Evolutionary conservation across 768 basidiomycete genomes (phyloP), one percentile per base, ranked within the genome.

Genomic region (Psilocybe cubensis): DNA sequence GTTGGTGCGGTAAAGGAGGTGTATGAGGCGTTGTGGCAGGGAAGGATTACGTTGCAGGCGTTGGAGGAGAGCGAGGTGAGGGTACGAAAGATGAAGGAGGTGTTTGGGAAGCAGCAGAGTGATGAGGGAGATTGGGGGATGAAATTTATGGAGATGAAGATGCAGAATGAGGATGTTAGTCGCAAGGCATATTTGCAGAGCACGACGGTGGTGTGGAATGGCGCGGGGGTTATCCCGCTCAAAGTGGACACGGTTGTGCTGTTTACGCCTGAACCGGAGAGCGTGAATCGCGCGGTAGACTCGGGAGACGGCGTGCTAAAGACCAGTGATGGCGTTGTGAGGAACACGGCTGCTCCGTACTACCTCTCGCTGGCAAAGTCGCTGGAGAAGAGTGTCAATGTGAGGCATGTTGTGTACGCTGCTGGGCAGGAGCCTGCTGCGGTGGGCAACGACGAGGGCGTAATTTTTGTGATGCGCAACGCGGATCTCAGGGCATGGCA

Each of bases 251-350:
- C 62, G 2, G 47, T 68, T 4, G 54, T 84, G 17, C 67, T 86
- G 27, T 76, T 86, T 63, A 88, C 87, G 0, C 88, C 88, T 1
- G 70, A 68, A 43, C 73, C 77, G 74, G 82, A 84, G 66, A 76
- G 77, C n/a, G 65, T 87, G 31, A 88, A 88, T 70, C 74, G 70
- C 50, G 87, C 85, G 0, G 85, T 89, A 12, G 88, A 88, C 53
- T 83, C 83, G 47, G 75, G 74, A 0, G 82, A 82, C 31, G 79
- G 74, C 4, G 66, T 79, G 25, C 63, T 81, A 40, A 73, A 75
- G 47, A 79, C 74, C 25, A 62, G 65, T 9, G 70, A 72, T 24
- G 84, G 82, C 2, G 70, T 70, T 21, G 57, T 83, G 20, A 70
- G 80, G 51, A 87, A 88, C 72, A 88, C 81, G 3, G 84, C 83